Conservation (phyloP, 306 rosid species). For the Vicia villosa region DNA sequence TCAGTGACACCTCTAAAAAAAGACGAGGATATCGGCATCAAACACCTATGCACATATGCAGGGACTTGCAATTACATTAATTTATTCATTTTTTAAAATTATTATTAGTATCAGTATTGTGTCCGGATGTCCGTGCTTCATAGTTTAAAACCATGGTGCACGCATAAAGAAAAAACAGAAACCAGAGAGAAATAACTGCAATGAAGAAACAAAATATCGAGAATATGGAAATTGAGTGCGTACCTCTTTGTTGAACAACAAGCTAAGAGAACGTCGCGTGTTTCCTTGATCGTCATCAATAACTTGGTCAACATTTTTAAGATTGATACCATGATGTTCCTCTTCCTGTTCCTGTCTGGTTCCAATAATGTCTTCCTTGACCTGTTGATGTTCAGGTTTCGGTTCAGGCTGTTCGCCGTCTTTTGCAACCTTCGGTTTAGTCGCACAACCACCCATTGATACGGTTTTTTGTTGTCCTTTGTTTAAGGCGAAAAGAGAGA, state of each 20-base stretch:
- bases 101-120: no score
- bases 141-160: no score
- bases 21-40: no score
- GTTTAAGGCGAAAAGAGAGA: background rate
- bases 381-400: constrained; percentile 13
- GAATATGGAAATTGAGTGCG: background rate
- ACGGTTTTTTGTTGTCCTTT: background rate
- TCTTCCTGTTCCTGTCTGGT: background rate
- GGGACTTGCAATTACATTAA: no score
- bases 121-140: no score
- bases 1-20: no score
- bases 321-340: background rate
- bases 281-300: constrained; percentile 44
- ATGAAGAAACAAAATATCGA: background rate
- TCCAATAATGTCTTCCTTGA: constrained; percentile 7
- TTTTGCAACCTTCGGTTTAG: constrained; percentile 57
- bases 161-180: no score
- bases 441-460: constrained; percentile 70
- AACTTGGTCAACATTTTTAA: constrained; percentile 29
- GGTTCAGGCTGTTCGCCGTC: constrained; percentile 39
- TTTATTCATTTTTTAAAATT: no score
- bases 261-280: constrained; percentile 59
- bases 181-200: background rate
- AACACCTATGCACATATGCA: no score
- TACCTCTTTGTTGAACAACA: constrained; percentile 60